Base-by-base conservation (phyloP, 495 filamentous ascomycete species). In the Hyaloscypha bicolor region DNA sequence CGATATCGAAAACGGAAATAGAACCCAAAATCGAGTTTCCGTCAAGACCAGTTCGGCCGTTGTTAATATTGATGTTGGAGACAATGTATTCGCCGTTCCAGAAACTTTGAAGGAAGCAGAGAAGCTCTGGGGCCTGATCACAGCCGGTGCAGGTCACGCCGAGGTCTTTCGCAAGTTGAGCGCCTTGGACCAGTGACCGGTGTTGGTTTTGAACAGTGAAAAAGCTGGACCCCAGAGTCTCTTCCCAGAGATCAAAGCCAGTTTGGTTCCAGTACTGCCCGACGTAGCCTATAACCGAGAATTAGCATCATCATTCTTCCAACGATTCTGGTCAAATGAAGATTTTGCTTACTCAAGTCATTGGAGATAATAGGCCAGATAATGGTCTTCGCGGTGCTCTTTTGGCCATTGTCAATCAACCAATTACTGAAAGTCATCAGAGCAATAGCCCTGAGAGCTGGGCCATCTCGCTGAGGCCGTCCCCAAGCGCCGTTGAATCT, bases 381-480 rank as follows among this genome's bases (percentile, higher is more conserved):
- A 11, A 79, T 72, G 11, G 71, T 63, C 14, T 75, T 64, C 4
- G 77, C 82, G 6, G 72, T 75, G 5, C 65, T 55, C 25, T 65
- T 30, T 48, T 76, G 60, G 3, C 73, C 74, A 35, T 76, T 75
- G 21, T 74, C 42, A 12, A 76, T 62, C 39, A 78, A 68, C 71
- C 72, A 76, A 25, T 78, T 76, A 60, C 66, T 68, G 56, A 81
- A 85, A 12, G 70, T 71, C 39, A 83, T 83, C 35, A 85, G 69
- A 16, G 83, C 78, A 64, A 83, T 75, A 22, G 80, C 79, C 9
- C 83, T 71, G 32, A 85, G 77, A 4, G 83, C 82, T 51, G 87
- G 87, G 19, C 87, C 87, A 72, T 90, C 87, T 37, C 82, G 77
- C 73, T 90, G 87, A 29, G 87, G 87, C 29, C 87, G 77, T 37